Conservation (phyloP, 2,329 filamentous ascomycete species). For the Monilinia aucupariae region DNA sequence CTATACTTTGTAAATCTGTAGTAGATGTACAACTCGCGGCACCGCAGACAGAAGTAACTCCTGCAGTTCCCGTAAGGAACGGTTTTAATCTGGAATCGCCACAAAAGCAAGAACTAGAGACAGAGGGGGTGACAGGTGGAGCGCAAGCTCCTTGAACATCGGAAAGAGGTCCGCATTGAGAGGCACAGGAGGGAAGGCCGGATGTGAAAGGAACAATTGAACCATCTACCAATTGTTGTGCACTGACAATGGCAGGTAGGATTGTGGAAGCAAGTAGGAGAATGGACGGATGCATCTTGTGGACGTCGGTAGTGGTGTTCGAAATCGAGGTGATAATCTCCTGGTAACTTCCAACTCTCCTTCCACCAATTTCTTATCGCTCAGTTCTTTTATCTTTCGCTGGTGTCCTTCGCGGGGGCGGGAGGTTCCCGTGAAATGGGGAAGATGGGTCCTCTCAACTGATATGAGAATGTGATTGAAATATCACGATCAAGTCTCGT, state of each 20-base stretch:
- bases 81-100: conserved; percentile 51
- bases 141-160: conserved; percentile 69
- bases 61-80: conserved; percentile 49
- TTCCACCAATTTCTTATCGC: background rate
- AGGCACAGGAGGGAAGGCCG: conserved; percentile 58
- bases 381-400: background rate
- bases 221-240: conserved; percentile 24
- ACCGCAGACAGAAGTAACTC: conserved; percentile 60
- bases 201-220: conserved; percentile 49
- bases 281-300: conserved; percentile 16
- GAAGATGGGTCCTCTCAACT: background rate
- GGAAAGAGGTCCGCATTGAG: conserved; percentile 53
- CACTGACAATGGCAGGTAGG: conserved; percentile 8
- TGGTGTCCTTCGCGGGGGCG: background rate
- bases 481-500: background rate
- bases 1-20: conserved; percentile 49
- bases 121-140: conserved; percentile 48
- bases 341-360: background rate
- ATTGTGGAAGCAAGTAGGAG: conserved; percentile 10
- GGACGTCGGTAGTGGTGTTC: background rate
- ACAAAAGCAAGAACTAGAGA: conserved; percentile 71
- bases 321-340: conserved; percentile 3
- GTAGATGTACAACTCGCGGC: conserved; percentile 46
- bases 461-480: background rate
- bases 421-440: background rate